Evolutionary conservation across 202 grass and related monocot species (phyloP).

Genomic region (Saccharum hybrid): DNA sequence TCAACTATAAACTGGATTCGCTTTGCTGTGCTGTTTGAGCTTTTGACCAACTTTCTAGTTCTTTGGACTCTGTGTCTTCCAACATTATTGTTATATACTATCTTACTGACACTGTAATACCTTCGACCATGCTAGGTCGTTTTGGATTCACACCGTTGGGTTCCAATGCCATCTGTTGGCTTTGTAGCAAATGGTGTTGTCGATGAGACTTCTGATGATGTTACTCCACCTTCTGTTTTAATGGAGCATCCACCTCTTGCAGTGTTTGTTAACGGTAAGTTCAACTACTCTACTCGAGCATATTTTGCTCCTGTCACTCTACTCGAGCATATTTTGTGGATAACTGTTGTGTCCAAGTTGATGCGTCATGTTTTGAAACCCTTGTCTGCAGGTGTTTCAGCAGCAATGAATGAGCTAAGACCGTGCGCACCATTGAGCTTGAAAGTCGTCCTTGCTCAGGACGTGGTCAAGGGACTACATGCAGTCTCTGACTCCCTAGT

Average conservation of each 20-base stretch:
- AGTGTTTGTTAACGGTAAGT: constrained; percentile 95
- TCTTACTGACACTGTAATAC: neutral
- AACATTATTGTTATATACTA: neutral
- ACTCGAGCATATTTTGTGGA: neutral
- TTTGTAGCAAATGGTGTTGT: constrained; percentile 86
- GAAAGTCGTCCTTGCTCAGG: constrained; percentile 79
- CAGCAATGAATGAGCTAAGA: constrained; percentile 94
- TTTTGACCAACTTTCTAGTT: constrained; percentile 23
- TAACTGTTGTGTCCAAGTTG: constrained; percentile 19
- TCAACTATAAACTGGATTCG: constrained; percentile 10
- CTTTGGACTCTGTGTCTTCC: neutral
- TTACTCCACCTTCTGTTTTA: constrained; percentile 88
- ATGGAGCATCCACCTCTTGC: constrained; percentile 98
- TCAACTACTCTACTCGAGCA: neutral
- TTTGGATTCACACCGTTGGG: constrained; percentile 98
- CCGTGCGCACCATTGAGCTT: constrained; percentile 87
- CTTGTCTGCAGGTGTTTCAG: constrained; percentile 75
- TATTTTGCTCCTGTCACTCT: constrained; percentile 10
- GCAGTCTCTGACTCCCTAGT: constrained; percentile 89
- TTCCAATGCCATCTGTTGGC: constrained; percentile 94
- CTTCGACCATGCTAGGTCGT: constrained; percentile 59
- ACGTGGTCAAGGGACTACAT: constrained; percentile 58
- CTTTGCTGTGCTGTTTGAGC: neutral
- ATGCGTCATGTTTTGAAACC: constrained; percentile 3
- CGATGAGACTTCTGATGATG: constrained; percentile 80